Evolutionary conservation across 495 filamentous ascomycete species (phyloP).

Genomic region (Penicillium verhagenii): DNA sequence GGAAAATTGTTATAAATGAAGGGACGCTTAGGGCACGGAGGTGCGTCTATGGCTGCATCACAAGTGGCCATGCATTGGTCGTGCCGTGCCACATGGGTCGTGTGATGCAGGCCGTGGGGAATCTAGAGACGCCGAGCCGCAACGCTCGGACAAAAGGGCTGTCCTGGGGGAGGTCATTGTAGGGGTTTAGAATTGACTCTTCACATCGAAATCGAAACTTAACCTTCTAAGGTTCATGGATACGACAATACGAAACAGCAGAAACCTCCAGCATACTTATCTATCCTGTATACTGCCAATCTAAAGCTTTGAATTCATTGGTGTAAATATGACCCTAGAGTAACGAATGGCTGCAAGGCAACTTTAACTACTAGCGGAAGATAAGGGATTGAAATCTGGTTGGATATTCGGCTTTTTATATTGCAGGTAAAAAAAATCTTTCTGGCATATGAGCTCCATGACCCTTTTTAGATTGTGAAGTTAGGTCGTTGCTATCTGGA

Average conservation of each 20-base stretch:
- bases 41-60: conserved; percentile 1
- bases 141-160: not conserved
- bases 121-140: not conserved
- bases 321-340: too few relatives aligned
- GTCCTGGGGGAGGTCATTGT: not conserved
- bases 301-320: not conserved
- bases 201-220: too few relatives aligned
- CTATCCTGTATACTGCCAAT: not conserved
- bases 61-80: not conserved
- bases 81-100: not conserved
- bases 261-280: not conserved
- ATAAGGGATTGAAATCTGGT: not conserved
- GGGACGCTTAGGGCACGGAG: not conserved
- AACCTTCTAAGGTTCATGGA: not conserved
- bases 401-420: not conserved
- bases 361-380: not conserved
- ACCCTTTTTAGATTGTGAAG: not conserved
- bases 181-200: not conserved
- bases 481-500: conserved; percentile 3
- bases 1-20: not conserved
- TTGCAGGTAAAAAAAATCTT: not conserved
- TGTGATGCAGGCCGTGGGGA: not conserved
- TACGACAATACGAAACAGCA: not conserved
- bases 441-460: not conserved
- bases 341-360: not conserved